Base-by-base conservation (phyloP, 2,329 filamentous ascomycete species). In the Scorias spongiosa region DNA sequence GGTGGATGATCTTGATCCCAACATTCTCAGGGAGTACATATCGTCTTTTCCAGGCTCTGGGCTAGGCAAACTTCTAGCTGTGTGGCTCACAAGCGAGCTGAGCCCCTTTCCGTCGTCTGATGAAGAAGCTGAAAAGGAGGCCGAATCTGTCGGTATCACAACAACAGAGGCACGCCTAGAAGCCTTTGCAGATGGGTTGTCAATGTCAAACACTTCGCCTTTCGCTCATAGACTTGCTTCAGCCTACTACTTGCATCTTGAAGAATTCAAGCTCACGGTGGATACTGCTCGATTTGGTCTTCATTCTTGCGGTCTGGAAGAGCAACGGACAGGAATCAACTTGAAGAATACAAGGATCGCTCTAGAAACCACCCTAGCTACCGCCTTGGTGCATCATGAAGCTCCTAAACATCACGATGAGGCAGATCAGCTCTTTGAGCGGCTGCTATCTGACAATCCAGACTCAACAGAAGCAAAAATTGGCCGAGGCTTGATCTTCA, bases 321-420 rank as follows among this genome's bases (percentile, higher is more conserved):
- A 74, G 1, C 68, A 66, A 36, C 80, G 77, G 56, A 84, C 78
- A 6, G 85, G 86, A 0, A 58, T 93, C 38, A 60, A 65, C 1
- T 78, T 94, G 42, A 67, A 70, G 40, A 78, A 88, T 53, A 81
- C 78, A 5, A 69, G 72, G 41, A 85, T 94, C 61, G 76, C 83
- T 1, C 72, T 91, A 44, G 84, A 78, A 46, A 74, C 85, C 38
- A 81, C 77, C 37, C 75, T 98, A 7, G 91, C 77, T 9, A 95
- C 87, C n/a, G 80, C 88, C 0, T 64, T 96, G 15, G 85, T 98
- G 2, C 84, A 87, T 53, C 85, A 93, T 52, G 88, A 96, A 58
- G 81, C 86, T 0, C 91, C 91, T 0, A 78, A 85, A 48, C 80
- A 96, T 56, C 91, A 98, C 53, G 72, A 79, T 14, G 89, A 96